phyloP scores from a whole-genome alignment of 176 grass and related monocot species.

The Musa troglodytarum region DNA sequence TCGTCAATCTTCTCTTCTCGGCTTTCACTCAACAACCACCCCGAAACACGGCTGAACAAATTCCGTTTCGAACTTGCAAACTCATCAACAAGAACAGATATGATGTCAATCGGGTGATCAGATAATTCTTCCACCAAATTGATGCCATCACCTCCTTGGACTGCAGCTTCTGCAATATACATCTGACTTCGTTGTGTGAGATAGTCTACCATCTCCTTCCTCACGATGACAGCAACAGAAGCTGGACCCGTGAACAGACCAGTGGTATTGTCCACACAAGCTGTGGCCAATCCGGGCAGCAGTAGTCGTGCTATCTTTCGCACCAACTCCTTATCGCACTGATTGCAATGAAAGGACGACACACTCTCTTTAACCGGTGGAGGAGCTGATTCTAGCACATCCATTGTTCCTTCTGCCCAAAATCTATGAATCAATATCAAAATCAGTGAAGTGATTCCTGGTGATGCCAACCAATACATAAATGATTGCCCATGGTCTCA shows the following conservation, averaged over 20 bases:
- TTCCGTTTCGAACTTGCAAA: conserved; percentile 60
- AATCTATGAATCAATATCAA: not conserved
- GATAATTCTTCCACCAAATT: conserved; percentile 38
- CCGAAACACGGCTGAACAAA: conserved; percentile 70
- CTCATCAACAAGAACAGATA: conserved; percentile 48
- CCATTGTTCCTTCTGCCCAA: not conserved
- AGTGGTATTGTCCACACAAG: conserved; percentile 77
- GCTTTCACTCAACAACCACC: conserved; percentile 64
- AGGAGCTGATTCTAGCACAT: not conserved
- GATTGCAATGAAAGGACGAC: conserved; percentile 32
- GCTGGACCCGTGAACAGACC: conserved; percentile 62
- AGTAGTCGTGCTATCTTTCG: conserved; percentile 41
- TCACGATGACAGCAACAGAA: conserved; percentile 40
- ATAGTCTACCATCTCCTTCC: conserved; percentile 45
- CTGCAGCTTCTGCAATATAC: conserved; percentile 31
- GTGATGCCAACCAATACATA: not conserved
- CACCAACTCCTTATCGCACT: conserved; percentile 44
- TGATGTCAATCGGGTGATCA: conserved; percentile 30
- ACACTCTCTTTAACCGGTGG: conserved; percentile 10
- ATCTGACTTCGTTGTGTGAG: conserved; percentile 46
- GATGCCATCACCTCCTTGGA: conserved; percentile 23
- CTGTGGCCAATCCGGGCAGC: conserved; percentile 55
- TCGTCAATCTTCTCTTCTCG: conserved; percentile 67
- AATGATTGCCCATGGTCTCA: not conserved
- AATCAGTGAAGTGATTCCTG: not conserved